Evolutionary conservation across 192 early-diverging fungal genomes (phyloP).

Genomic region (Coemansia biformis): DNA sequence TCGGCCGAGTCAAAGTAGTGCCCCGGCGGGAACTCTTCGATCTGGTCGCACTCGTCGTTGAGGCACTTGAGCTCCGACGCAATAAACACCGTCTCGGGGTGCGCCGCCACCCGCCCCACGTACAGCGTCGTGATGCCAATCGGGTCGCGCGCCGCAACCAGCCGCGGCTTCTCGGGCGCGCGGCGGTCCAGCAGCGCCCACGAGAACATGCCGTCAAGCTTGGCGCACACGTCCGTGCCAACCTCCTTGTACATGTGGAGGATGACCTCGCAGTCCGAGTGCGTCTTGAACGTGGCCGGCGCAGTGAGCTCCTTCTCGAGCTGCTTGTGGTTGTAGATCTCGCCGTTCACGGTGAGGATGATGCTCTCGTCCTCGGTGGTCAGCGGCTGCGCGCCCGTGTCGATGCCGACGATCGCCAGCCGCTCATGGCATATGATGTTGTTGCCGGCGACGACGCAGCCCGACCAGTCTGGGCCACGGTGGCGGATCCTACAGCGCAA

Average conservation of each 20-base stretch:
- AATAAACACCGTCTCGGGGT: constrained; percentile 87
- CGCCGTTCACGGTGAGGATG: constrained; percentile 92
- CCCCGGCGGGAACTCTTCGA: constrained; percentile 96
- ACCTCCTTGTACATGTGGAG: constrained; percentile 86
- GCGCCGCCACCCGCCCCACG: constrained; percentile 77
- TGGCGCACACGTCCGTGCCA: constrained; percentile 72
- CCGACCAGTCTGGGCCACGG: constrained; percentile 98
- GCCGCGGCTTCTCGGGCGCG: constrained; percentile 61
- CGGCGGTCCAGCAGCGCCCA: constrained; percentile 84
- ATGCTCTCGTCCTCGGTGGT: constrained; percentile 85
- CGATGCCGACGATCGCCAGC: constrained; percentile 97
- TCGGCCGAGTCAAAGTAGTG: constrained; percentile 82
- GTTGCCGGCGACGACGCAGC: constrained; percentile 74
- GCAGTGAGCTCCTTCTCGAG: constrained; percentile 72
- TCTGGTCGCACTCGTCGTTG: constrained; percentile 95
- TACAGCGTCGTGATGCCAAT: constrained; percentile 98
- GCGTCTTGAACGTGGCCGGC: constrained; percentile 79
- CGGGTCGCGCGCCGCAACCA: constrained; percentile 93
- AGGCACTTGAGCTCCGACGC: constrained; percentile 93
- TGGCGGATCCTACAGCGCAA: constrained; percentile 84
- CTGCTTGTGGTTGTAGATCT: constrained; percentile 97
- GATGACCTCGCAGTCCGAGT: constrained; percentile 98
- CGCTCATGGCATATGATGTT: constrained; percentile 95
- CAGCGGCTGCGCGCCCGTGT: constrained; percentile 92
- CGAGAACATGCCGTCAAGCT: constrained; percentile 96